Percentiles rank a stretch among this genome's conserved stretches.
These are phyloP conservation scores for Lipomyces chichibuensis DNA, from an alignment of 805 yeast genomes.

Conservation along the genomic window DNA sequence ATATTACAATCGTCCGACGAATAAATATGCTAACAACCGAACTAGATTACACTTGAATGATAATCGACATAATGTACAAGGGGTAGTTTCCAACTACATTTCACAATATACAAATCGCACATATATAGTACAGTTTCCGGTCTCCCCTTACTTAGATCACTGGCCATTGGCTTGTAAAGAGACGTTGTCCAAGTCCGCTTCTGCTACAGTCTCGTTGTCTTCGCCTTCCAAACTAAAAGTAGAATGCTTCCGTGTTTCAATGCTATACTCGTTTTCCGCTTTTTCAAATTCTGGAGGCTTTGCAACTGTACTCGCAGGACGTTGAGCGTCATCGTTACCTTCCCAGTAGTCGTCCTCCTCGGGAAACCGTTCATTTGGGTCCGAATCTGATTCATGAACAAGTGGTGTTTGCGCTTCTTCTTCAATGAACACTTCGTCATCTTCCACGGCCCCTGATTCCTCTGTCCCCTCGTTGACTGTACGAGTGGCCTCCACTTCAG, in stretches of 20 bases:
- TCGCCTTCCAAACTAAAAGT: neutral
- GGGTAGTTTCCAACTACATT: neutral
- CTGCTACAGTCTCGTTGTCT: neutral
- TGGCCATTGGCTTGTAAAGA: neutral
- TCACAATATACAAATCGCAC: neutral
- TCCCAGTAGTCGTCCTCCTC: conserved; percentile 26
- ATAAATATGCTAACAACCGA: neutral
- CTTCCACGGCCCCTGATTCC: conserved; percentile 4
- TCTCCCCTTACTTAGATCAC: neutral
- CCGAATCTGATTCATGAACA: conserved; percentile 31
- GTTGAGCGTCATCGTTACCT: neutral
- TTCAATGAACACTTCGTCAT: conserved; percentile 24
- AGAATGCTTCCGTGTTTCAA: neutral
- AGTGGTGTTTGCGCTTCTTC: conserved; percentile 26
- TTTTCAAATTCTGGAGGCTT: neutral
- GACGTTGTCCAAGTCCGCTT: neutral
- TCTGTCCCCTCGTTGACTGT: neutral
- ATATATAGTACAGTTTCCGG: neutral
- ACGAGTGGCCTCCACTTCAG: neutral
- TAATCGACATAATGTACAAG: neutral
- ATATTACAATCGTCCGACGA: neutral
- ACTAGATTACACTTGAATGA: neutral
- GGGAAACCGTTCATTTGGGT: conserved; percentile 24
- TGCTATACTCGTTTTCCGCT: neutral
- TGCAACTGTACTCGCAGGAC: neutral